These are phyloP conservation scores for Vicia villosa DNA, from an alignment of 306 rosid species.

Conservation along the genomic window DNA sequence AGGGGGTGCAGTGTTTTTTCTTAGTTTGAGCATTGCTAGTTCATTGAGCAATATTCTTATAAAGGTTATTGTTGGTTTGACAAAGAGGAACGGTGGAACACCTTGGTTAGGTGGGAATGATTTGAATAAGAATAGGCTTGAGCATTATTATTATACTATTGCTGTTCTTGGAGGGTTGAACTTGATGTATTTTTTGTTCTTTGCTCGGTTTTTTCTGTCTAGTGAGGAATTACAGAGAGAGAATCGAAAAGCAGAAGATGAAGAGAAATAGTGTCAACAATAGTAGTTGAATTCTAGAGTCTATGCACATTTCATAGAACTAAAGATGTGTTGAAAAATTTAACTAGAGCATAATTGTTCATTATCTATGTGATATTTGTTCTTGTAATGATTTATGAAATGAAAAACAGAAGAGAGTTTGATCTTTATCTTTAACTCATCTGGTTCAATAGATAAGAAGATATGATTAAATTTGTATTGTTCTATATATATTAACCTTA, in stretches of 20 bases:
- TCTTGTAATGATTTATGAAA: background rate
- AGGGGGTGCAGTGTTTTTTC: slow-evolving; percentile 63
- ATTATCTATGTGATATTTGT: background rate
- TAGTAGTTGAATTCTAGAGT: background rate
- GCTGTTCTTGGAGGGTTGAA: slow-evolving; percentile 47
- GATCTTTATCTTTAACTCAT: background rate
- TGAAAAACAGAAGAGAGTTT: too few species aligned
- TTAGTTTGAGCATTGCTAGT: slow-evolving; percentile 51
- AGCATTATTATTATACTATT: slow-evolving; percentile 57
- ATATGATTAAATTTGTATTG: background rate
- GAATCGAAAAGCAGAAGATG: slow-evolving; percentile 6
- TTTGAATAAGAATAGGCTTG: slow-evolving; percentile 62
- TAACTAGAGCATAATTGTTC: background rate
- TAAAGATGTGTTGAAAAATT: background rate
- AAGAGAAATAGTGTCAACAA: background rate
- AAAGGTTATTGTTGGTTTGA: slow-evolving; percentile 22
- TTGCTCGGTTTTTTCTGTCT: slow-evolving; percentile 41
- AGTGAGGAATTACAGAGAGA: slow-evolving; percentile 1
- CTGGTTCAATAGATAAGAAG: background rate
- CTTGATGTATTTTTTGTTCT: slow-evolving; percentile 48
- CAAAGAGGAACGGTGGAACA: slow-evolving; percentile 19
- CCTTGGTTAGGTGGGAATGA: slow-evolving; percentile 66
- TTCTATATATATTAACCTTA: background rate
- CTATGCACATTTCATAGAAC: background rate
- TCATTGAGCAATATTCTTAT: slow-evolving; percentile 45